Evolutionary conservation across 2,329 filamentous ascomycete species (phyloP).

Genomic region (Xylaria hypoxylon): DNA sequence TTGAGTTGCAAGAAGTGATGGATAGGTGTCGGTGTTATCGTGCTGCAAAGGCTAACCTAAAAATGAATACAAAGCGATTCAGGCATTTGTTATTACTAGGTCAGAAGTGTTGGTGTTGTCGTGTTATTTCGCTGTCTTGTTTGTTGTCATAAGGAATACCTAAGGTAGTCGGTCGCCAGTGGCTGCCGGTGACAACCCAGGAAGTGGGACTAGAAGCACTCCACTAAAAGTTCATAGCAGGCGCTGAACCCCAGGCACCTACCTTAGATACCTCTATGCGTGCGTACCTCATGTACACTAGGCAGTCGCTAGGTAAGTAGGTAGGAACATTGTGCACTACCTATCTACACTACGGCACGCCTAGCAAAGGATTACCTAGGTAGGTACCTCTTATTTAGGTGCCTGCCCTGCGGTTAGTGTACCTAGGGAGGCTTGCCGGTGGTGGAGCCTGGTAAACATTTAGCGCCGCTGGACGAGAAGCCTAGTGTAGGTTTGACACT

Average conservation of each 20-base stretch:
- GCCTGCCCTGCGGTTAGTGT: no score
- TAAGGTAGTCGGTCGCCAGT: no score
- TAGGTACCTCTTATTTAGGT: no score
- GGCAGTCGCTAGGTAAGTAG: no score
- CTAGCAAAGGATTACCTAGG: no score
- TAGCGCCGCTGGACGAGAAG: constrained; percentile 11
- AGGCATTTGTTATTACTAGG: neutral
- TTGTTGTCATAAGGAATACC: constrained; percentile 3
- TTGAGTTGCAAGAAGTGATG: constrained; percentile 1
- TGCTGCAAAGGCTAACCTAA: neutral
- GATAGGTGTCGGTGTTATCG: constrained; percentile 1
- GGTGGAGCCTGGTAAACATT: neutral
- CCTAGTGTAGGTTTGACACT: constrained; percentile 19
- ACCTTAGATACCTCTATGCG: no score
- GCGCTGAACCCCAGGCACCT: no score
- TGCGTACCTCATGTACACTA: no score
- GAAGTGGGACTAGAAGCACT: neutral
- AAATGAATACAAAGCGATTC: neutral
- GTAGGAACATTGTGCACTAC: no score
- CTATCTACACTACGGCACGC: no score
- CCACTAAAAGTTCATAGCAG: no score
- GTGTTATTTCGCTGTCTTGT: neutral
- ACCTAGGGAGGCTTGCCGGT: neutral
- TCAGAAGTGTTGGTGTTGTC: neutral
- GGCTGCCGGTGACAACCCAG: no score